Evolutionary conservation across 352 stramenopile genomes (phyloP).

Genomic region (Phytophthora quininea): DNA sequence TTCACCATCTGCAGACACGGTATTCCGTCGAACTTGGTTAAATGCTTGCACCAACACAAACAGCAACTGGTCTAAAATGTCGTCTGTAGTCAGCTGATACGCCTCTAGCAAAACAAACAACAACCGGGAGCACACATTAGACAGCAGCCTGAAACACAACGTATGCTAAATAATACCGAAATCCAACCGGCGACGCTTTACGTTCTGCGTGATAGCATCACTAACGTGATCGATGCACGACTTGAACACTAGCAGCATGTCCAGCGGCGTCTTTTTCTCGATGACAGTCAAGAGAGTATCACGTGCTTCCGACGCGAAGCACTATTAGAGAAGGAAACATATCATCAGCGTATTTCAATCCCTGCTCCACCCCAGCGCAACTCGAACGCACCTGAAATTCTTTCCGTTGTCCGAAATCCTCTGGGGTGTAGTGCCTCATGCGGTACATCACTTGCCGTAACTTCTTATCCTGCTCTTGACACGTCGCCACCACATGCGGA

Average conservation of each 20-base stretch:
- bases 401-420: constrained; percentile 71
- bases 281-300: constrained; percentile 43
- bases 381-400: constrained; percentile 62
- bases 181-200: constrained; percentile 57
- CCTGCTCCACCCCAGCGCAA: too few relatives aligned
- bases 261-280: constrained; percentile 65
- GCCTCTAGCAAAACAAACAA: constrained; percentile 30
- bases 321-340: constrained; percentile 26
- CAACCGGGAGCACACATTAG: too few relatives aligned
- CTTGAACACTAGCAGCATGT: constrained; percentile 81
- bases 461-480: constrained; percentile 50
- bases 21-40: constrained; percentile 27
- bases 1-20: not conserved
- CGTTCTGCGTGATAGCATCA: constrained; percentile 56
- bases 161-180: constrained; percentile 40
- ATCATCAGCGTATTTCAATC: too few relatives aligned
- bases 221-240: constrained; percentile 65
- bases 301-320: constrained; percentile 45
- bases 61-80: constrained; percentile 81
- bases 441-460: constrained; percentile 47
- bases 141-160: not conserved
- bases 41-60: constrained; percentile 68
- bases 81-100: constrained; percentile 76
- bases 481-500: constrained; percentile 50
- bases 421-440: constrained; percentile 66